These are phyloP conservation scores for Mallotus japonicus DNA, from an alignment of 441 rosid species.

Conservation along the genomic window DNA sequence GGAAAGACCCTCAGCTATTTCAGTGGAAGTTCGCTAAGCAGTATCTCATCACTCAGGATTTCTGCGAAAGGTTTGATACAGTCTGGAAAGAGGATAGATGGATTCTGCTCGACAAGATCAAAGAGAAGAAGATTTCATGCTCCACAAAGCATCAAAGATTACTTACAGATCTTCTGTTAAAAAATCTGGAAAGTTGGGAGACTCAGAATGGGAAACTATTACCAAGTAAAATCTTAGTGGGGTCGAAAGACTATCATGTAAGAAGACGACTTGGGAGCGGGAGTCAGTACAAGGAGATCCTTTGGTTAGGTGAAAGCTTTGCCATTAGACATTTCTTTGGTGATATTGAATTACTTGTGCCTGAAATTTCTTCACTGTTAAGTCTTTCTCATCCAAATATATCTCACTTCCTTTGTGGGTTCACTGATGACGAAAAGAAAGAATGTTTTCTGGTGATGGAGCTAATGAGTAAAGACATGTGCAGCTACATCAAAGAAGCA, in stretches of 20 bases:
- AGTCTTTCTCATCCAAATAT: slow-evolving; percentile 80
- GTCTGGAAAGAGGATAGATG: slow-evolving; percentile 86
- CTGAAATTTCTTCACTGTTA: slow-evolving; percentile 58
- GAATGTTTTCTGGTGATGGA: slow-evolving; percentile 76
- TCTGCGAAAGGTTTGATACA: slow-evolving; percentile 45
- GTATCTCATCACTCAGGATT: slow-evolving; percentile 61
- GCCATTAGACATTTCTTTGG: slow-evolving; percentile 66
- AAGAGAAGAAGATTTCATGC: slow-evolving; percentile 46
- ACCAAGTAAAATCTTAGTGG: slow-evolving; percentile 58
- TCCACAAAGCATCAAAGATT: slow-evolving; percentile 54
- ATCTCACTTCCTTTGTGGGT: slow-evolving; percentile 64
- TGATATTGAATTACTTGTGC: slow-evolving; percentile 45
- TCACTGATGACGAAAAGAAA: slow-evolving; percentile 76
- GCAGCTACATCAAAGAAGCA: slow-evolving; percentile 67
- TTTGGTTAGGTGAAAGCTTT: slow-evolving; percentile 80
- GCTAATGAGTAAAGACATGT: slow-evolving; percentile 70
- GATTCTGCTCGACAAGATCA: slow-evolving; percentile 63
- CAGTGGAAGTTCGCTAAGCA: slow-evolving; percentile 73
- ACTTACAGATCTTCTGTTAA: slow-evolving; percentile 54
- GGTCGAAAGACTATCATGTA: slow-evolving; percentile 75
- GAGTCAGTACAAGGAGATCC: slow-evolving; percentile 79
- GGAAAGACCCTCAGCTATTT: slow-evolving; percentile 78
- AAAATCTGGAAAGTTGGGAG: slow-evolving; percentile 51
- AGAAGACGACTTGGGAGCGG: slow-evolving; percentile 66
- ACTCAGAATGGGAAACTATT: slow-evolving; percentile 45